phyloP scores from a whole-genome alignment of 345 rosid genomes.

The Arabis alpina region DNA sequence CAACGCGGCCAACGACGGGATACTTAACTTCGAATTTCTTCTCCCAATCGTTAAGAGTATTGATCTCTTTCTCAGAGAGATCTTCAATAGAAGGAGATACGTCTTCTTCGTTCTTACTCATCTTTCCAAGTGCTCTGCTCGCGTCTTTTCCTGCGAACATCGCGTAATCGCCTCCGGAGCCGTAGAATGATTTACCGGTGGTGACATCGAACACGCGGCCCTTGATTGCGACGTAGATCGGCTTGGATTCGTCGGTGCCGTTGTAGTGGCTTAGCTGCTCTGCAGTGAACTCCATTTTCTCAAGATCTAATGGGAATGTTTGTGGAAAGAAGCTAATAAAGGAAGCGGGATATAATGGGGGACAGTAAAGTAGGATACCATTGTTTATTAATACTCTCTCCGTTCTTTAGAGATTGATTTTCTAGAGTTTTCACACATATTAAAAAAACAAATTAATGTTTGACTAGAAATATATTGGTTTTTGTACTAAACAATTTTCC shows the following conservation, averaged over 20 bases:
- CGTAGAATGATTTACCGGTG: conserved; percentile 79
- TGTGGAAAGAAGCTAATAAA: background rate
- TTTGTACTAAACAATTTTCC: too few species aligned
- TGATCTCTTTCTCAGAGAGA: conserved; percentile 79
- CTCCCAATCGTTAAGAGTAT: conserved; percentile 79
- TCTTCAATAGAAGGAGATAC: conserved; percentile 63
- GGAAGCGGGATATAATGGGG: background rate
- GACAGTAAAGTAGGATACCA: too few species aligned
- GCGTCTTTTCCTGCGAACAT: conserved; percentile 88
- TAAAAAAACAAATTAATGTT: too few species aligned
- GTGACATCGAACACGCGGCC: conserved; percentile 79
- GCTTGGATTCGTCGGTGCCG: conserved; percentile 74
- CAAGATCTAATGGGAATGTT: background rate
- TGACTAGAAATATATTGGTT: too few species aligned
- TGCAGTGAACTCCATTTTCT: conserved; percentile 70
- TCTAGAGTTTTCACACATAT: too few species aligned
- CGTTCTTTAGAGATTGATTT: too few species aligned
- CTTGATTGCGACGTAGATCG: conserved; percentile 86
- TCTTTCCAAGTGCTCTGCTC: conserved; percentile 85
- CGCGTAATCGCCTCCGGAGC: conserved; percentile 68
- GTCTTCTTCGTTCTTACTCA: conserved; percentile 92
- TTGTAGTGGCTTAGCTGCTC: conserved; percentile 66
- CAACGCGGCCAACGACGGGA: conserved; percentile 77
- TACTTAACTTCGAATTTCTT: conserved; percentile 88
- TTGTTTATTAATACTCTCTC: too few species aligned